These are phyloP conservation scores for Erodium chrysanthum DNA, from an alignment of 441 rosid genomes.

Conservation along the genomic window DNA sequence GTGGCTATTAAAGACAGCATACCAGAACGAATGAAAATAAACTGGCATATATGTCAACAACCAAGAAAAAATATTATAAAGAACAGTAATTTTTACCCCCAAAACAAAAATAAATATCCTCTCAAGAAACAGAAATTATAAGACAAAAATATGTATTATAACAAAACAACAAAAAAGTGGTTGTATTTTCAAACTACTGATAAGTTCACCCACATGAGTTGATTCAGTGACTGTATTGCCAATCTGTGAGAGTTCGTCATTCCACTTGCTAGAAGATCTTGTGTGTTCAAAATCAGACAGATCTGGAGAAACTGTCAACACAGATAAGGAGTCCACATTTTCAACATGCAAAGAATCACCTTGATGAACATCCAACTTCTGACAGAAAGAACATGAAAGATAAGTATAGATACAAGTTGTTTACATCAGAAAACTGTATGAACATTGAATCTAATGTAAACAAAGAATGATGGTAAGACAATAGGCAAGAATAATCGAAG, in stretches of 20 bases:
- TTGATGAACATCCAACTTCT: slow-evolving; percentile 44
- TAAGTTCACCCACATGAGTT: slow-evolving; percentile 51
- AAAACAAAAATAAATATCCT: not conserved
- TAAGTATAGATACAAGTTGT: slow-evolving; percentile 9
- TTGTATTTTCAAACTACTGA: slow-evolving; percentile 32
- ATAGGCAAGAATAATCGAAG: not conserved
- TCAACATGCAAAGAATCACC: slow-evolving; percentile 53
- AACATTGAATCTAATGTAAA: not conserved
- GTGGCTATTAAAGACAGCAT: not conserved
- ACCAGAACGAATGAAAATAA: not conserved
- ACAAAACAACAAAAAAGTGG: slow-evolving; percentile 20
- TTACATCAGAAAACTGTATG: slow-evolving; percentile 11
- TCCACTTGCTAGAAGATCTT: slow-evolving; percentile 75
- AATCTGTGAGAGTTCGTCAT: slow-evolving; percentile 62
- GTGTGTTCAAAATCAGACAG: slow-evolving; percentile 49
- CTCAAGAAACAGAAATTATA: not conserved
- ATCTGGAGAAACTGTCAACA: slow-evolving; percentile 38
- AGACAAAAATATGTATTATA: not conserved
- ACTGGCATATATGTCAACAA: not conserved
- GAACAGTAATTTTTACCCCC: not conserved
- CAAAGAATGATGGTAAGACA: slow-evolving; percentile 1
- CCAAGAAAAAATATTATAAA: not conserved
- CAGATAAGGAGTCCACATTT: slow-evolving; percentile 48
- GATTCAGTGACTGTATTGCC: slow-evolving; percentile 60
- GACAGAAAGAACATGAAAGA: slow-evolving; percentile 20